Evolutionary conservation across 768 basidiomycete species (phyloP).

Genomic region (Amanita pallidorosea): DNA sequence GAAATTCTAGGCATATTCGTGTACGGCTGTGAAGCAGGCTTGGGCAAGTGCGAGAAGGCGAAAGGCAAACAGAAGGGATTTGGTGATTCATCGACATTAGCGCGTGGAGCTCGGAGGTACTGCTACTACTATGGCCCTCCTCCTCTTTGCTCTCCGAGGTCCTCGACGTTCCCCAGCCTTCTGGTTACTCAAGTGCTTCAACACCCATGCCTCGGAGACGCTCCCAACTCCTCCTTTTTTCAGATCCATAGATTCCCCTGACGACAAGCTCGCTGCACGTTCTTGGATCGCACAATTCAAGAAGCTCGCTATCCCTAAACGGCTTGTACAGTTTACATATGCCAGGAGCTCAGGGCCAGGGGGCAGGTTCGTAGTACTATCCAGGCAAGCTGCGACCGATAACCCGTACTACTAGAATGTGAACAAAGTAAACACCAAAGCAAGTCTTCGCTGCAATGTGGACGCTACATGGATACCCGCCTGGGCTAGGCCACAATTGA

Average conservation of each 20-base stretch:
- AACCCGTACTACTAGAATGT: slow-evolving; percentile 46
- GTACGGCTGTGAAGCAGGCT: neutral
- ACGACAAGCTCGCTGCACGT: slow-evolving; percentile 37
- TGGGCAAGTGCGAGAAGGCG: too few relatives aligned
- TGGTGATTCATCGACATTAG: neutral
- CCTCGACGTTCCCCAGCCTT: neutral
- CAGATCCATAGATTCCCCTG: slow-evolving; percentile 20
- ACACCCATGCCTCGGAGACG: neutral
- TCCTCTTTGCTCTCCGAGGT: neutral
- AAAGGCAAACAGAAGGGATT: too few relatives aligned
- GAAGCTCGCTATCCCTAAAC: slow-evolving; percentile 31
- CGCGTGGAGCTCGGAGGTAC: neutral
- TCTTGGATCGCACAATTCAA: slow-evolving; percentile 46
- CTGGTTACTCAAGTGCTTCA: neutral
- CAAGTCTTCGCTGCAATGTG: slow-evolving; percentile 48
- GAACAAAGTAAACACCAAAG: slow-evolving; percentile 85
- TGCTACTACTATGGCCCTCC: neutral
- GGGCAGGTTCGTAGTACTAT: slow-evolving; percentile 47
- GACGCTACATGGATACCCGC: slow-evolving; percentile 55
- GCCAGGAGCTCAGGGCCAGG: slow-evolving; percentile 79
- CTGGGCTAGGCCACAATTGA: slow-evolving; percentile 46
- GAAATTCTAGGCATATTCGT: too few relatives aligned
- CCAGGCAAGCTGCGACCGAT: neutral
- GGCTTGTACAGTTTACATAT: slow-evolving; percentile 52
- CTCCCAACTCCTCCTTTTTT: slow-evolving; percentile 36